phyloP scores from a whole-genome alignment of 1,139 yeast genomes.

The Pneumocystis jirovecii region DNA sequence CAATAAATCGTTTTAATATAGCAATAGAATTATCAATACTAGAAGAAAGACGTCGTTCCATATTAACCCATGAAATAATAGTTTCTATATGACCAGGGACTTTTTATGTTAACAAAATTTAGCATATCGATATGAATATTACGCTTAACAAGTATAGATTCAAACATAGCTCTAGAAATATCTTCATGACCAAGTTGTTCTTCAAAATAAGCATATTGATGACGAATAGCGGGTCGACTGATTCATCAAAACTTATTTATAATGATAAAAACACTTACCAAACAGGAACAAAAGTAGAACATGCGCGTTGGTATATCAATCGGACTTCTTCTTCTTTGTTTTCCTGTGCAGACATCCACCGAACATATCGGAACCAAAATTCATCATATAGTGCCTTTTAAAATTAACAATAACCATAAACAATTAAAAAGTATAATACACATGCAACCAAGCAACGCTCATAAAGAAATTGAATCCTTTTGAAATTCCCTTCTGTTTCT shows the following conservation, averaged over 20 bases:
- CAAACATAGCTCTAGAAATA: slow-evolving; percentile 22
- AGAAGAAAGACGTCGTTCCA: slow-evolving; percentile 15
- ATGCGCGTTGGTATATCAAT: slow-evolving; percentile 23
- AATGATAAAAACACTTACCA: slow-evolving; percentile 6
- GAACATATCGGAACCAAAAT: slow-evolving; percentile 49
- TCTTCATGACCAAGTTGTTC: slow-evolving; percentile 22
- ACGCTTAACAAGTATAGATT: slow-evolving; percentile 18
- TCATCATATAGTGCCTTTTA: slow-evolving; percentile 38
- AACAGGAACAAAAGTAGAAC: slow-evolving; percentile 22
- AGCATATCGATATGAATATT: not conserved
- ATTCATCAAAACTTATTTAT: not conserved
- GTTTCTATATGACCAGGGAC: slow-evolving; percentile 23
- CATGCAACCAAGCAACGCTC: slow-evolving; percentile 34
- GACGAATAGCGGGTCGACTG: slow-evolving; percentile 22
- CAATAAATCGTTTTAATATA: slow-evolving; percentile 18
- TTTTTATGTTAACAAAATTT: not conserved
- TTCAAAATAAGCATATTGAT: slow-evolving; percentile 25
- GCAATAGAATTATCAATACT: slow-evolving; percentile 15
- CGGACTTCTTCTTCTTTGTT: slow-evolving; percentile 18
- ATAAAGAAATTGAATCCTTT: slow-evolving; percentile 32
- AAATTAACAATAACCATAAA: slow-evolving; percentile 21
- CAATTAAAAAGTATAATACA: slow-evolving; percentile 15
- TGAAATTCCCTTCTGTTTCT: slow-evolving; percentile 26
- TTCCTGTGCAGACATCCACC: slow-evolving; percentile 26
- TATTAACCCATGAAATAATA: slow-evolving; percentile 16